phyloP scores from a whole-genome alignment of 148 eudicot genomes.

The Camellia granthamiana region DNA sequence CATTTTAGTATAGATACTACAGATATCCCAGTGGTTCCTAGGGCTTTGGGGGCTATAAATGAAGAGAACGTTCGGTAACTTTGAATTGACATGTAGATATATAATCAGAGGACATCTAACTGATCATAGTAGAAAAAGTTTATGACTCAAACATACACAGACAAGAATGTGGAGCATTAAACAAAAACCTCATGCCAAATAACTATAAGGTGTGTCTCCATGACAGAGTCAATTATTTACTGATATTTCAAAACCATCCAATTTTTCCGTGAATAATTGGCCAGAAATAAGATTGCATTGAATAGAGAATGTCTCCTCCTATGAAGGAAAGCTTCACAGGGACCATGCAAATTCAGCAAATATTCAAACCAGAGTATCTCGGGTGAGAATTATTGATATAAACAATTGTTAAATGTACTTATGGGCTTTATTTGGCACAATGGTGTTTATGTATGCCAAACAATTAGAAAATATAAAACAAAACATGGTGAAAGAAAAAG shows the following conservation, averaged over 20 bases:
- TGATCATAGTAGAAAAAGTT: background rate
- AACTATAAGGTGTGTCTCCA: background rate
- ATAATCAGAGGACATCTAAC: background rate
- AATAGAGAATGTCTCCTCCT: background rate
- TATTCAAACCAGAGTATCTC: conserved; percentile 2
- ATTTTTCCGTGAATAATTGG: background rate
- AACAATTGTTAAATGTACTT: background rate
- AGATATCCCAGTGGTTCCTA: background rate
- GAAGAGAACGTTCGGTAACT: background rate
- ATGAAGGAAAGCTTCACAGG: background rate
- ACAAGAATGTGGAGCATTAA: background rate
- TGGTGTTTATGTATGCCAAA: background rate
- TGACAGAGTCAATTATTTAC: background rate
- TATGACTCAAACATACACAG: background rate
- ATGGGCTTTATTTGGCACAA: background rate
- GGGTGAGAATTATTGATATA: background rate
- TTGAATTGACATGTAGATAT: background rate
- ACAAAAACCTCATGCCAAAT: background rate
- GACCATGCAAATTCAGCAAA: conserved; percentile 10
- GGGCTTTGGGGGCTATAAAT: background rate
- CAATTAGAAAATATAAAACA: background rate
- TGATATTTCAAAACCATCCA: background rate
- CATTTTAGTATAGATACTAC: background rate
- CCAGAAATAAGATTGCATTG: background rate
- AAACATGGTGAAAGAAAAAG: background rate